These are phyloP conservation scores for Corylus heterophylla DNA, from an alignment of 306 rosid genomes.

Conservation along the genomic window DNA sequence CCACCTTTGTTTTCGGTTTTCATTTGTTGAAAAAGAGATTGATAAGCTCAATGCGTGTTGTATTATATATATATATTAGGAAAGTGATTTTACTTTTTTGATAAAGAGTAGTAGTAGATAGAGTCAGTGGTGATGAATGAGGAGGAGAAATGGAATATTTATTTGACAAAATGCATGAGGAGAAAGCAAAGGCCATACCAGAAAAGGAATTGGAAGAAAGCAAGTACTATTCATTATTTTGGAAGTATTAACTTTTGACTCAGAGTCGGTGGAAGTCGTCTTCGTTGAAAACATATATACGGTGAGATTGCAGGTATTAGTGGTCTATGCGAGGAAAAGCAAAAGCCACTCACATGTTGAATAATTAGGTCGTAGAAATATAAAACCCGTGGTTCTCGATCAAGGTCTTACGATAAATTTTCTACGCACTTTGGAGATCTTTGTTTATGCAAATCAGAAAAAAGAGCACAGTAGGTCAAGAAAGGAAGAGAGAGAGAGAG, in stretches of 20 bases:
- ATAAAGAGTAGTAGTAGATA: slow-evolving; percentile 32
- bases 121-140: slow-evolving; percentile 32
- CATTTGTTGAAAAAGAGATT: background rate
- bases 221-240: slow-evolving; percentile 27
- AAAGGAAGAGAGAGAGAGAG: background rate
- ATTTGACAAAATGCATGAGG: slow-evolving; percentile 40
- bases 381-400: background rate
- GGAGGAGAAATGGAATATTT: slow-evolving; percentile 24
- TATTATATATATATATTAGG: no score
- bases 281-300: slow-evolving; percentile 30
- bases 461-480: background rate
- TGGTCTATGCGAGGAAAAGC: slow-evolving; percentile 47
- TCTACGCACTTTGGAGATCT: background rate
- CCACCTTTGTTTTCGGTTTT: background rate
- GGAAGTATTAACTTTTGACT: slow-evolving; percentile 76
- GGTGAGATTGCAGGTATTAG: slow-evolving; percentile 33
- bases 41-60: background rate
- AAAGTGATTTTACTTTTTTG: slow-evolving; percentile 19
- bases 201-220: slow-evolving; percentile 42
- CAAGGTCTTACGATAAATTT: slow-evolving; percentile 4
- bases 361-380: slow-evolving; percentile 4
- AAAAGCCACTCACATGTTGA: background rate
- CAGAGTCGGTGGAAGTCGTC: slow-evolving; percentile 51
- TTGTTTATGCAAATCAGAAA: background rate
- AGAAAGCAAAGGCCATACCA: slow-evolving; percentile 34